Evolutionary conservation across 805 yeast genomes (phyloP), one percentile per base, ranked within the genome.

Genomic region (Cyberlindnera mycetangii): DNA sequence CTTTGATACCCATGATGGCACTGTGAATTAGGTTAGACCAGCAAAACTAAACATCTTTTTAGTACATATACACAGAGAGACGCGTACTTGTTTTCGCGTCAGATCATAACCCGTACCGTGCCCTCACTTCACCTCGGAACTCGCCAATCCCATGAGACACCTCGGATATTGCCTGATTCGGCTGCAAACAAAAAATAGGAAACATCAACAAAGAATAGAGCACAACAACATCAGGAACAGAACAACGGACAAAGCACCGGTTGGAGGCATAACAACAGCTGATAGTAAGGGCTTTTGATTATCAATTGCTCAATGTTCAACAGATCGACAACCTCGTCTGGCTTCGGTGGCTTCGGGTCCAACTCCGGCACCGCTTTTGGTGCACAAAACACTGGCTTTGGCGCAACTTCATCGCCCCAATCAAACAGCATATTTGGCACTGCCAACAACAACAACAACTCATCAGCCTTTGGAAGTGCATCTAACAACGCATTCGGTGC

Each of bases 1-100:
- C 72, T 60, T 74, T 75, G 48, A 75, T 76, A 62, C 81, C 80
- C 80, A 75, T 75, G 11, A 7, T 41, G 16, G n/a, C 15, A 6
- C 20, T 18, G n/a, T n/a, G n/a, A n/a, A n/a, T n/a, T n/a, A n/a
- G n/a, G n/a, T n/a, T n/a, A n/a, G n/a, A n/a, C n/a, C n/a, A n/a
- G n/a, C n/a, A n/a, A n/a, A n/a, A n/a, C n/a, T n/a, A n/a, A n/a
- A n/a, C n/a, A n/a, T n/a, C n/a, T n/a, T n/a, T n/a, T n/a, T n/a
- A n/a, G n/a, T n/a, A n/a, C n/a, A n/a, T n/a, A n/a, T n/a, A 32
- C 5, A 32, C 28, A 34, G 37, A 34, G 37, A 34, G 10, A 34
- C 37, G 37, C 37, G 37, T 34, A n/a, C 18, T 11, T 7, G 28
- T 20, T 21, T 34, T 34, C 37, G 37, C 19, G 37, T 34, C 28